Conservation (phyloP, 192 early-diverging fungal species). For the Coemansia sp. region DNA sequence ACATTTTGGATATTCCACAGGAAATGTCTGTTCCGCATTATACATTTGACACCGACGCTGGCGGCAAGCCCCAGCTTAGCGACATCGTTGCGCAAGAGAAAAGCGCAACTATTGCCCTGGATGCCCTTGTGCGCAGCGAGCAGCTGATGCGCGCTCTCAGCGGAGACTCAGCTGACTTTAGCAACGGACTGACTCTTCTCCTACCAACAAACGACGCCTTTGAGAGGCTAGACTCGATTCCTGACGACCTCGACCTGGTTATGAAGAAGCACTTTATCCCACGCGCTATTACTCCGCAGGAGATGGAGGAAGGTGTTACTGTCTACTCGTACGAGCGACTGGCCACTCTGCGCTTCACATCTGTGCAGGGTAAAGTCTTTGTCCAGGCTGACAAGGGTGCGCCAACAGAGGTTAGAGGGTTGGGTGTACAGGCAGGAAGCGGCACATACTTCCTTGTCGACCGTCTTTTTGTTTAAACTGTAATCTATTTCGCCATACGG, state of each 20-base stretch:
- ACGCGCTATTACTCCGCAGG: slow-evolving; percentile 18
- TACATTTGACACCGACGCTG: slow-evolving; percentile 28
- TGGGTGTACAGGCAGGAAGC: slow-evolving; percentile 25
- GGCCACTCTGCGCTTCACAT: slow-evolving; percentile 30
- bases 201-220: slow-evolving; percentile 51
- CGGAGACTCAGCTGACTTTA: slow-evolving; percentile 45
- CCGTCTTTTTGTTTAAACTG: slow-evolving; percentile 24
- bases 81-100: slow-evolving; percentile 41
- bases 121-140: slow-evolving; percentile 46
- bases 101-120: slow-evolving; percentile 40
- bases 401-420: slow-evolving; percentile 23
- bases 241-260: slow-evolving; percentile 34
- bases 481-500: not conserved
- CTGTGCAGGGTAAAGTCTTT: slow-evolving; percentile 14
- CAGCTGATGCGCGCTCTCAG: slow-evolving; percentile 41
- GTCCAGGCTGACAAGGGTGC: slow-evolving; percentile 37
- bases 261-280: slow-evolving; percentile 48
- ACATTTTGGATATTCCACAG: slow-evolving; percentile 8
- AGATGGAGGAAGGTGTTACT: slow-evolving; percentile 26
- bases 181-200: slow-evolving; percentile 33
- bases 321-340: slow-evolving; percentile 25
- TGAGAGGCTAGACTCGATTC: slow-evolving; percentile 19
- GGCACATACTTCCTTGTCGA: slow-evolving; percentile 42
- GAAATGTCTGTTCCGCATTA: slow-evolving; percentile 12
- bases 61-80: slow-evolving; percentile 33